Evolutionary conservation across 257 asterid genomes (phyloP).

Genomic region (Capsicum rhomboideum): DNA sequence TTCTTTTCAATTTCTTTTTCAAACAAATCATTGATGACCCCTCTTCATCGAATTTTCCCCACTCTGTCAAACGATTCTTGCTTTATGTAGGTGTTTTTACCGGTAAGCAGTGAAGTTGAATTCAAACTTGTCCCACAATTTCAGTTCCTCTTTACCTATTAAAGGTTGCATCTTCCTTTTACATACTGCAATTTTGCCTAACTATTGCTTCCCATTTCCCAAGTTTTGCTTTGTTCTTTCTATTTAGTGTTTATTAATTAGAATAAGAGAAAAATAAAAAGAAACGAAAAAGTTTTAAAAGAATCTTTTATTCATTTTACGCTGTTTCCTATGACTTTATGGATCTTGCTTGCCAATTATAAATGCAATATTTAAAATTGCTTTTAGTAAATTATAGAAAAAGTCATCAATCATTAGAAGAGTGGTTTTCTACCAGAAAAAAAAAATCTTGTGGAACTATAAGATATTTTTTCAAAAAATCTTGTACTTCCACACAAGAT

Average conservation of each 20-base stretch:
- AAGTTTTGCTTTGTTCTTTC: neutral
- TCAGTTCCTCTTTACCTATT: neutral
- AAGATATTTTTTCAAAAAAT: neutral
- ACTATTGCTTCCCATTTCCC: neutral
- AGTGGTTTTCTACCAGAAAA: neutral
- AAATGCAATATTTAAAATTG: neutral
- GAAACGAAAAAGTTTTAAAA: neutral
- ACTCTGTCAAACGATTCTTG: neutral
- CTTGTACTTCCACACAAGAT: too few relatives aligned
- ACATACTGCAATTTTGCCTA: neutral
- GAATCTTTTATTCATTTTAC: neutral
- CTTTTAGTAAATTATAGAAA: neutral
- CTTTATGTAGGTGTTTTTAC: neutral
- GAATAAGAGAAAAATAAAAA: neutral
- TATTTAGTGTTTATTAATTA: neutral
- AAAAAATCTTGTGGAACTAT: neutral
- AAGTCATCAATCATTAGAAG: neutral
- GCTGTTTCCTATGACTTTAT: neutral
- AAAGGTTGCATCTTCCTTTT: neutral
- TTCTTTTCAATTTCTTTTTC: slow-evolving; percentile 6
- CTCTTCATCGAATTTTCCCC: neutral
- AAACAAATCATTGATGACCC: slow-evolving; percentile 9
- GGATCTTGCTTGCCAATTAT: neutral
- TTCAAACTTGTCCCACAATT: neutral
- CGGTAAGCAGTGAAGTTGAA: neutral